Evolutionary conservation across 2,329 filamentous ascomycete species (phyloP), one percentile per base, ranked within the genome.

Genomic region (Pseudocercospora musae): DNA sequence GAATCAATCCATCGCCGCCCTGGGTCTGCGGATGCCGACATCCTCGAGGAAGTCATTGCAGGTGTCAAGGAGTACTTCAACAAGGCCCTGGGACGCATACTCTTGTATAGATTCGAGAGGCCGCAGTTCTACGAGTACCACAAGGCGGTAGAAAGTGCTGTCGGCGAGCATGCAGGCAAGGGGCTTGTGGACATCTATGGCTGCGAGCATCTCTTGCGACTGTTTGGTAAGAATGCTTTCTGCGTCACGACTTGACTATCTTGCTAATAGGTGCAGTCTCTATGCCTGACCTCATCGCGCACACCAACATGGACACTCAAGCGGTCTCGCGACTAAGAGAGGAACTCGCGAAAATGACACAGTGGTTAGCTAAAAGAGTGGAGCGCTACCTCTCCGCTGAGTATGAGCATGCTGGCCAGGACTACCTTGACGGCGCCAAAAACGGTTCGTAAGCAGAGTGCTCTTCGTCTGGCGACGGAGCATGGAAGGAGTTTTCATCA

Each of bases 241-340:
- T 21, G 27, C 13, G 40, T 9, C 21, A 21, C 25, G 11, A 25
- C 2, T 27, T 46, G 18, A 37, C 10, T 23, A 4, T 57, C 54
- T 60, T 67, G 54, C 62, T 54, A 50, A 27, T 5, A 48, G 55
- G 55, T 42, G 9, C 69, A 96, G 94, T 96, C 3, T 89, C 90
- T 0, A 87, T 98, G 70, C 94, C 95, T 0, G 95, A 99, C 74
- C 87, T 98, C 44, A 88, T 98, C 65, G 93, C 93, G 3, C 95
- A 99, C 76, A 99, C 95, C 57, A 98, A 98, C 78, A 96, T 99
- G 92, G 95, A 98, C 73, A 84, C 89, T 58, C 92, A 96, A 75
- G 93, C 92, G 2, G 91, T 96, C 46, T 90, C 89, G 65, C 89
- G 92, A 52, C 85, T 98, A 25, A 89, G 92, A 11, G 92, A 97